Evolutionary conservation across 345 rosid species (phyloP).

Genomic region (Boechera stricta): DNA sequence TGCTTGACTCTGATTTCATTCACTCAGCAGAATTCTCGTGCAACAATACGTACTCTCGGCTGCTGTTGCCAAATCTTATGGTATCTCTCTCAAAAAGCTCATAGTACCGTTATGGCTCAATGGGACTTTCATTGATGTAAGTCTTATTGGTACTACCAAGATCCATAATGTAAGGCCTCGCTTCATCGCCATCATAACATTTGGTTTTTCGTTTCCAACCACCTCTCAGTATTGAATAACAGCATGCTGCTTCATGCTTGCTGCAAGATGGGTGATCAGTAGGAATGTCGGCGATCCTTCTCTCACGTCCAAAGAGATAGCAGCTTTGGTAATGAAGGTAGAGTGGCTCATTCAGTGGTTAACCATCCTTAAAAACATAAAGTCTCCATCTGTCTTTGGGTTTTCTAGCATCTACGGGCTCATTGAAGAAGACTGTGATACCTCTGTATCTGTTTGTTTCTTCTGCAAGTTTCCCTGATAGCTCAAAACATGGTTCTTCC

Average conservation of each 20-base stretch:
- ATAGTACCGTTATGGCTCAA: constrained; percentile 84
- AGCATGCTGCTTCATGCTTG: constrained; percentile 80
- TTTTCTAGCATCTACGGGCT: not conserved
- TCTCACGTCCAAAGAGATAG: constrained; percentile 93
- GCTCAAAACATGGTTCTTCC: not conserved
- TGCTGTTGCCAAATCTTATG: not conserved
- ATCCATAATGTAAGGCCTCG: constrained; percentile 93
- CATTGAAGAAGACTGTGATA: not conserved
- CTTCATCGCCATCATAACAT: constrained; percentile 63
- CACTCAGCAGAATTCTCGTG: not conserved
- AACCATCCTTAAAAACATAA: not conserved
- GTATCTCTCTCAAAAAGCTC: not conserved
- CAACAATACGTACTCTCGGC: not conserved
- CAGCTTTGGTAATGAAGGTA: constrained; percentile 91
- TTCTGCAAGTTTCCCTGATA: not conserved
- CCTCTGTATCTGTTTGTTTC: not conserved
- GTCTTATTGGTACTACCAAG: constrained; percentile 98
- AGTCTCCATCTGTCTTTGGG: not conserved
- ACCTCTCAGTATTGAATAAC: constrained; percentile 89
- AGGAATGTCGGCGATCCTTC: constrained; percentile 89
- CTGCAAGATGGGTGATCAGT: constrained; percentile 99
- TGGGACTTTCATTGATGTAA: constrained; percentile 74
- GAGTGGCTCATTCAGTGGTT: constrained; percentile 59
- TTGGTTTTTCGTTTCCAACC: constrained; percentile 69
- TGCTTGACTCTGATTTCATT: not conserved